Evolutionary conservation across 306 rosid species (phyloP).

Genomic region (Styphnolobium japonicum): DNA sequence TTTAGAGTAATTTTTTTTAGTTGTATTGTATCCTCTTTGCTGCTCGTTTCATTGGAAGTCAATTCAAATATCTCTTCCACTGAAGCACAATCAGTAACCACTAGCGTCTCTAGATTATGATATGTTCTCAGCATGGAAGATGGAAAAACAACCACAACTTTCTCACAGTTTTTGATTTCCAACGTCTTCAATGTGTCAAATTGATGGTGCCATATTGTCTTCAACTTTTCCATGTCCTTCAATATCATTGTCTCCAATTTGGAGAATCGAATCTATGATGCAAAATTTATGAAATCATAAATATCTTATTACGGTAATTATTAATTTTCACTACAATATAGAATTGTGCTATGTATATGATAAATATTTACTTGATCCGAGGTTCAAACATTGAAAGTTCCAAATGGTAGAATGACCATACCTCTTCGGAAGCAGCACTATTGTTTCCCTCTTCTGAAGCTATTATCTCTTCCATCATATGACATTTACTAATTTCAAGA

Average conservation of each 20-base stretch:
- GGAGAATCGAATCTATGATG: not conserved
- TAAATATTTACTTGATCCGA: not conserved
- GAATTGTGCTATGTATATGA: not conserved
- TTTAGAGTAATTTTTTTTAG: slow-evolving; percentile 3
- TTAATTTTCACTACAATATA: too few relatives aligned
- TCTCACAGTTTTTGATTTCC: not conserved
- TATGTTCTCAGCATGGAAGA: not conserved
- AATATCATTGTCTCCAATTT: not conserved
- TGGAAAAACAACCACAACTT: not conserved
- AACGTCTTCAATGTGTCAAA: not conserved
- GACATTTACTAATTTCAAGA: not conserved
- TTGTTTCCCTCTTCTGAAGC: not conserved
- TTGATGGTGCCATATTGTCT: not conserved
- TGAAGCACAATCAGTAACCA: not conserved
- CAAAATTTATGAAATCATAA: not conserved
- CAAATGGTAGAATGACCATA: not conserved
- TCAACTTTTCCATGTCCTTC: not conserved
- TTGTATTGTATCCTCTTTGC: not conserved
- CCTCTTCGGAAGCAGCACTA: not conserved
- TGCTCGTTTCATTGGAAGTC: not conserved
- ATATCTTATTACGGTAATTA: too few relatives aligned
- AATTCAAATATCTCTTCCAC: not conserved
- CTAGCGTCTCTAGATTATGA: not conserved
- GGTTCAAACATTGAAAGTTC: not conserved
- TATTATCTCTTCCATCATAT: slow-evolving; percentile 7